Evolutionary conservation across 2,329 filamentous ascomycete species (phyloP), one percentile per base, ranked within the genome.

Genomic region (Rhytidhysteron rufulum): DNA sequence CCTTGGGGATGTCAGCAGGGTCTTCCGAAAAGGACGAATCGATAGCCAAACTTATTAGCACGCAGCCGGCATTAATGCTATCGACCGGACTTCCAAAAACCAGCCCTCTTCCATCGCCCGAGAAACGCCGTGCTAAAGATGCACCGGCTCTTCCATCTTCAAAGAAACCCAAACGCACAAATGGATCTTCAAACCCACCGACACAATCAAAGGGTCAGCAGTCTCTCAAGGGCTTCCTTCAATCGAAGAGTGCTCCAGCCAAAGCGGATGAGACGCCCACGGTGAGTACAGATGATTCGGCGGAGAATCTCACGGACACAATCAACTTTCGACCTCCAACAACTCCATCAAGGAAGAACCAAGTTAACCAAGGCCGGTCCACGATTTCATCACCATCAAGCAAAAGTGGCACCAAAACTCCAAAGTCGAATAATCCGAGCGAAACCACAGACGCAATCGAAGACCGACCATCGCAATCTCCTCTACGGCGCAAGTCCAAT

Each of bases 201-300:
- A 42, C 58, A 6, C 43, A 51, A 34, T 48, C 48, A 7, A 74
- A 75, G 53, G 75, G 74, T 2, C 79, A 81, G 52, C 70, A 75
- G 50, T 88, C 80, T 24, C 69, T 95, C 10, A 85, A 78, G 58
- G 86, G 86, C 2, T 95, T 95, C 69, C 93, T 95, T 69, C 83
- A 82, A 49, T 75, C 82, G 1, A 83, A 80, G 51, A 15, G 30
- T 34, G 40, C 44, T 39, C 43, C 30, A 5, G 34, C 38, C 10
- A 40, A 33, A 34, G 20, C 31, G 13, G 18, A 19, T 15, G 19
- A 15, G 4, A 5, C 21, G 16, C 11, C 13, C 31, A 16, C 27
- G 16, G n/a, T 17, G 4, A 17, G 5, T 9, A 15, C n/a, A 20
- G 36, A 17, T 3, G 21, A 32, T 4, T 8, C 24, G 6, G 16